Conservation (phyloP, 2,329 filamentous ascomycete genomes). For the Pestalotiopsis fici region DNA sequence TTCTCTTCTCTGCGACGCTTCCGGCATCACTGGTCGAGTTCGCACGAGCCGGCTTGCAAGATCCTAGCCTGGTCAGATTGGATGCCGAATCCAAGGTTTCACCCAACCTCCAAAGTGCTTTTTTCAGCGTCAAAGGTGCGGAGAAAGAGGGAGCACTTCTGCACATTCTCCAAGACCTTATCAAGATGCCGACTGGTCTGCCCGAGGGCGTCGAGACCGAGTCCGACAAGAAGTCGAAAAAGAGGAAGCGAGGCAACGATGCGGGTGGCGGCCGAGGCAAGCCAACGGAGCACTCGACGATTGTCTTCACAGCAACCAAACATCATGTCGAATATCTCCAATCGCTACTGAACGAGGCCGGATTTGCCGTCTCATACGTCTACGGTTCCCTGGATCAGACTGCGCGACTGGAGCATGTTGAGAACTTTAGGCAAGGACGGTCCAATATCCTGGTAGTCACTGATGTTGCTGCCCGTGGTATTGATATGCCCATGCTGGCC, state of each 20-base stretch:
- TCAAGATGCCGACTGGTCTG: conserved; percentile 78
- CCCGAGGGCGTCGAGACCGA: conserved; percentile 54
- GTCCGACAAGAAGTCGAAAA: conserved; percentile 57
- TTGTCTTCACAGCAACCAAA: conserved; percentile 92
- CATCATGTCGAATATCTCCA: conserved; percentile 96
- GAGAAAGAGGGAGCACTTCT: conserved; percentile 94
- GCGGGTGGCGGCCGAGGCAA: conserved; percentile 61
- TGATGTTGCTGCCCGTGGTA: conserved; percentile 93
- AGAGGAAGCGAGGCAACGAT: conserved; percentile 68
- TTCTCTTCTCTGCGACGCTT: conserved; percentile 93
- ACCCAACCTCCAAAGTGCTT: conserved; percentile 91
- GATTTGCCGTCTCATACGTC: conserved; percentile 89
- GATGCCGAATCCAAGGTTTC: conserved; percentile 97
- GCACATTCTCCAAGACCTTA: conserved; percentile 86
- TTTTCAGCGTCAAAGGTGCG: conserved; percentile 87
- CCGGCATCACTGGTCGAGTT: conserved; percentile 96
- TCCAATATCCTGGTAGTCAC: conserved; percentile 94
- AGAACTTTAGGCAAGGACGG: conserved; percentile 81
- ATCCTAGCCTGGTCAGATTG: conserved; percentile 85
- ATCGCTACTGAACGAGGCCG: conserved; percentile 74
- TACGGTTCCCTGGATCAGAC: conserved; percentile 95
- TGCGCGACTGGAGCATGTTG: conserved; percentile 87
- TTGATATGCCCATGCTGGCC: conserved; percentile 92
- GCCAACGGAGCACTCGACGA: conserved; percentile 88
- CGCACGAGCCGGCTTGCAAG: conserved; percentile 87